Base-by-base conservation (phyloP, 202 grass and related monocot genomes). In the Schoenoplectus triqueter region DNA sequence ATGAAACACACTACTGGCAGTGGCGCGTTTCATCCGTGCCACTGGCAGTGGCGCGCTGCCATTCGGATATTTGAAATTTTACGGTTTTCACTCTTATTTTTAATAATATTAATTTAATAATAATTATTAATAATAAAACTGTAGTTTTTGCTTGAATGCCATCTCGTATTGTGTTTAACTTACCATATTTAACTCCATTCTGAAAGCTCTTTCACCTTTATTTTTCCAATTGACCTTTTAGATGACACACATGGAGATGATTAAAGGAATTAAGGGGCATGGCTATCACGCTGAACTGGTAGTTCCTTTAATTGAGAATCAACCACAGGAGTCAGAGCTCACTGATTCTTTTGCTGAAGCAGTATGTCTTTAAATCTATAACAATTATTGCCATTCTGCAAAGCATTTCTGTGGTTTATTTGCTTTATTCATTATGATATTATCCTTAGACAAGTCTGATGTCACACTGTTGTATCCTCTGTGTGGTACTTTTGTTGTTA, bases 211-310 rank as follows among this genome's bases (percentile, higher is more conserved):
- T 71, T 61, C 78, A 86, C 1, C 31, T 5, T 68, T 42, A 56
- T 64, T 56, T 31, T 31, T 66, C 10, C 69, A 50, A 87, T 78
- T 22, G 84, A 2, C 91, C 67, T 61, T 85, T 64, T 87, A 97
- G 92, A 90, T 97, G 66, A 93, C 88, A 66, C 95, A 97, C 81
- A 95, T 97, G 92, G 95, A 97, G 90, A 97, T 97, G 95, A 97
- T 97, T 89, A 95, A 97, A 95, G 95, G 92, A 90, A 97, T 97
- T 71, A 94, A 97, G 86, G 95, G 92, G 48, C 92, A 97, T 78
- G 95, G 91, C 64, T 97, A 93, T 73, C 90, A 44, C 46, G 95
- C 95, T 81, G 95, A 95, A 83, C 86, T 97, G 82, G 85, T 97
- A 79, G 76, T 97, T 93, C 95, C 95, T 68, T 95, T 97, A 89